Evolutionary conservation across 371 early-diverging fungal species (phyloP), one percentile per base, ranked within the genome.

Genomic region (Mortierella sp.): DNA sequence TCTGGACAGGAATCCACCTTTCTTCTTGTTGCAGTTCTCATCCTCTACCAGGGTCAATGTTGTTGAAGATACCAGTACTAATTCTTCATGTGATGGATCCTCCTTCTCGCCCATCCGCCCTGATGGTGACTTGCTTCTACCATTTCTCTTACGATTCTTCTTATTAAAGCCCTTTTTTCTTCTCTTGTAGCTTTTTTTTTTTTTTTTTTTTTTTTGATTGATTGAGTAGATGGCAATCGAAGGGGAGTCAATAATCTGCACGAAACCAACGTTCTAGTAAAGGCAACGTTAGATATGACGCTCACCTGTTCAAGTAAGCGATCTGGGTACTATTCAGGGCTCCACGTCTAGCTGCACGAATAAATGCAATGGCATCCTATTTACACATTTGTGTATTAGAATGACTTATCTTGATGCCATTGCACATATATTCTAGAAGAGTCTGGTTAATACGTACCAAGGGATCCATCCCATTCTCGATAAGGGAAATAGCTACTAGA

Each of bases 381-480:
- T n/a, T 35, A 35, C 35, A 14, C 39, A 60, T 32, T 47, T 12
- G 32, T 22, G 37, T 14, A 12, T 47, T 8, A 28, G 47, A 40
- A 62, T 45, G 47, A 47, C 20, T 47, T 20, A 8, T 35, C 35
- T 35, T 35, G 35, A 0, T 35, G 5, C 6, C 6, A 35, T 35
- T 35, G 35, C 35, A 35, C 35, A 35, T 35, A 35, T 35, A 35
- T 35, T 35, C 35, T 35, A 35, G 35, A 35, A 47, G 47, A 18
- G 47, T 47, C 47, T 47, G 20, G 35, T 8, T 35, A 18, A 47
- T 18, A 47, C 47, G 20, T 84, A 88, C 88, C 79, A 89, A 45
- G 10, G 88, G 90, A 68, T 92, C 93, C 85, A 94, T 85, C 14
- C 93, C 94, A 11, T 77, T 78, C 71, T 93, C 92, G 22, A 93